phyloP scores from a whole-genome alignment of 208 protist genomes.

The Trypanosoma mega region DNA sequence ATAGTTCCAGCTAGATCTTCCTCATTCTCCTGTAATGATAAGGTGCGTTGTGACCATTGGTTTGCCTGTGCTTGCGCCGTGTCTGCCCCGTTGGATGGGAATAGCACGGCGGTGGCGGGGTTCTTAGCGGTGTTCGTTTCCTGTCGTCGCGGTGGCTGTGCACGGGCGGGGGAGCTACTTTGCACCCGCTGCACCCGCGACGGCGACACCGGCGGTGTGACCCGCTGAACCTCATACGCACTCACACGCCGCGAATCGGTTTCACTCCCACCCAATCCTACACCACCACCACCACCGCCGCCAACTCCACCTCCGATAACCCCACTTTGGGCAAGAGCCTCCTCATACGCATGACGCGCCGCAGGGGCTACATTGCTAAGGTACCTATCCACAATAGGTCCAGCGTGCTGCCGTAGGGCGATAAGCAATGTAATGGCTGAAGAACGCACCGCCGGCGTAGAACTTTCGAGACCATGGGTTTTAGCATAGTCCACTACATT shows the following conservation, averaged over 20 bases:
- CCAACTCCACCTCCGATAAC: conserved; percentile 15
- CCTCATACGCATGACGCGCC: conserved; percentile 20
- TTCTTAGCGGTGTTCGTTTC: neutral
- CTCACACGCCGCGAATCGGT: neutral
- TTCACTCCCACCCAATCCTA: no score
- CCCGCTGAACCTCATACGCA: neutral
- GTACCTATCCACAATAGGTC: conserved; percentile 16
- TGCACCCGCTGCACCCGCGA: neutral
- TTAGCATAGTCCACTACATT: conserved; percentile 68
- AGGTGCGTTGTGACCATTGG: neutral
- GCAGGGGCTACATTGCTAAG: conserved; percentile 14
- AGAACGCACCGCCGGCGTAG: conserved; percentile 35
- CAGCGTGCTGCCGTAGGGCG: conserved; percentile 23
- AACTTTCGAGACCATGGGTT: conserved; percentile 52
- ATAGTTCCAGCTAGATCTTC: no score
- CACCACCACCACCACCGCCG: conserved; percentile 22
- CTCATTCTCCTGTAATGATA: conserved; percentile 12
- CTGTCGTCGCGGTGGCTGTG: neutral
- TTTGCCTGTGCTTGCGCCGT: neutral
- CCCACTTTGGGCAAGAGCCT: conserved; percentile 20
- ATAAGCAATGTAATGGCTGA: conserved; percentile 50
- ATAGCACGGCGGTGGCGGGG: neutral
- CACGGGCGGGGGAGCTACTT: neutral
- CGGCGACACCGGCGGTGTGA: neutral
- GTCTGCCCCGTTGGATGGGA: neutral